Conservation (phyloP, 1,284 basidiomycete species). For the Papiliotrema fonsecae region DNA sequence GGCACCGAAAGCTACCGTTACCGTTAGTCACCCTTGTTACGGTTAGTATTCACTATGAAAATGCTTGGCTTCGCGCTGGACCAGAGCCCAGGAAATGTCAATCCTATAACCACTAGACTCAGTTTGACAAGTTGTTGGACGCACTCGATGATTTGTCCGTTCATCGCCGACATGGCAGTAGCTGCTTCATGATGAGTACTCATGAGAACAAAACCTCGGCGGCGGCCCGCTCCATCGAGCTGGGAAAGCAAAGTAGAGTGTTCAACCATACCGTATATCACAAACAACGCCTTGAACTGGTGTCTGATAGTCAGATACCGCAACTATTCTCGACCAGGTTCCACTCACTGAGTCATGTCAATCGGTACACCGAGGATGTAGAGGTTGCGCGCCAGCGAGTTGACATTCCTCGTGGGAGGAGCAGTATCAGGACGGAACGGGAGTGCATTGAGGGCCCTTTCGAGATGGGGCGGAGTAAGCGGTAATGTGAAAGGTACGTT, state of each 20-base stretch:
- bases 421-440: neutral
- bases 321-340: neutral
- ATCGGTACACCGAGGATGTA: conserved; percentile 42
- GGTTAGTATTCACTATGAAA: conserved; percentile 18
- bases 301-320: conserved; percentile 15
- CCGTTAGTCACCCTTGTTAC: neutral
- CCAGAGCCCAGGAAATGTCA: conserved; percentile 44
- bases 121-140: conserved; percentile 9
- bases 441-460: no score
- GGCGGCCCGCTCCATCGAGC: conserved; percentile 39
- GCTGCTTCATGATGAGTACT: conserved; percentile 32
- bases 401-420: conserved; percentile 7
- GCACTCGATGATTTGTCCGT: conserved; percentile 36
- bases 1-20: conserved; percentile 5
- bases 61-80: conserved; percentile 37
- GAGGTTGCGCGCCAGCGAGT: conserved; percentile 34
- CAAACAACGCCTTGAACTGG: conserved; percentile 37
- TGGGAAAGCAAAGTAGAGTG: conserved; percentile 42
- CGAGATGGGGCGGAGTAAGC: no score
- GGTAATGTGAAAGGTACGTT: no score
- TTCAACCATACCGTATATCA: conserved; percentile 32
- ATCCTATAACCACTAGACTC: conserved; percentile 34
- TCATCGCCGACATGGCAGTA: conserved; percentile 33
- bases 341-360: conserved; percentile 35
- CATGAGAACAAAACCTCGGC: conserved; percentile 43